These are phyloP conservation scores for Marsdenia floribunda DNA, from an alignment of 257 asterid genomes.

Conservation along the genomic window DNA sequence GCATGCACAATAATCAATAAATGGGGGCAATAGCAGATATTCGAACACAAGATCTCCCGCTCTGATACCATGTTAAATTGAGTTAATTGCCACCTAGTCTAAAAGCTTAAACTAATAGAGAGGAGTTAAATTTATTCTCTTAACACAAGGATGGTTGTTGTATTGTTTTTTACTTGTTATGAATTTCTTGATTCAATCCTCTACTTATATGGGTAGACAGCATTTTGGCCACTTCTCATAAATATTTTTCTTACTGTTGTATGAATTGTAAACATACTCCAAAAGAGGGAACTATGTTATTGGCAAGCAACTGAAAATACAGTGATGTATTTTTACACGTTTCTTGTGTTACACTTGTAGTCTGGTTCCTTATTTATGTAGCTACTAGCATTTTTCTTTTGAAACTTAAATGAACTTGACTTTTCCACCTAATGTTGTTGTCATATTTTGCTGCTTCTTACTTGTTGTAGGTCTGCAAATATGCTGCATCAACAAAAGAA, in stretches of 20 bases:
- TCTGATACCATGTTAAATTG: too few species aligned
- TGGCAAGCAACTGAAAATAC: not conserved
- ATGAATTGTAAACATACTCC: not conserved
- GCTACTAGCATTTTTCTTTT: not conserved
- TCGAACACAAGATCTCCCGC: too few species aligned
- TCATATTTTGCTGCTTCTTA: not conserved
- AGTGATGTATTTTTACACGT: not conserved
- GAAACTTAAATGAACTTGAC: not conserved
- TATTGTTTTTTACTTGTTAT: not conserved
- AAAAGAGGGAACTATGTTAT: not conserved
- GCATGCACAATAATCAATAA: too few species aligned
- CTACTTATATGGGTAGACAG: not conserved
- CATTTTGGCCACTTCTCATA: not conserved
- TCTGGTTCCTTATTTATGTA: not conserved
- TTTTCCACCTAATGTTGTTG: not conserved
- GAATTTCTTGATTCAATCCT: not conserved
- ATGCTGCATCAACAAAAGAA: conserved; percentile 85
- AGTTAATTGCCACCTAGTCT: too few species aligned
- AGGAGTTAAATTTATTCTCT: too few species aligned
- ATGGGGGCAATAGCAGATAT: too few species aligned
- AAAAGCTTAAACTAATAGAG: too few species aligned
- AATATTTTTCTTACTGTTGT: not conserved
- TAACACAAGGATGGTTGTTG: not conserved
- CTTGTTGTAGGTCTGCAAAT: conserved; percentile 61
- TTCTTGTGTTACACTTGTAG: not conserved